Conservation (phyloP, 306 rosid genomes). For the Pterocarpus santalinus region DNA sequence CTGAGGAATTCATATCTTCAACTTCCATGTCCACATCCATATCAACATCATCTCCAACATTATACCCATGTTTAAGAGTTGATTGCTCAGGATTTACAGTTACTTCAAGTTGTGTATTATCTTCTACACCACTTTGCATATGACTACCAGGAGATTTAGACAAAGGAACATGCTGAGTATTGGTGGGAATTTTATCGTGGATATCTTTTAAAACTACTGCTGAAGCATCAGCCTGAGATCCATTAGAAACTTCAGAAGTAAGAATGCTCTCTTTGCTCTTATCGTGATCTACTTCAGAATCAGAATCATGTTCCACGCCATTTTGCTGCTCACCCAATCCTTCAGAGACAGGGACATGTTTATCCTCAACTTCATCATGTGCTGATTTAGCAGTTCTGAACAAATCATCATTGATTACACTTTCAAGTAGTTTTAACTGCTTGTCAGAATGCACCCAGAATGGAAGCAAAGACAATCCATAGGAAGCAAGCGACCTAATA, state of each 20-base stretch:
- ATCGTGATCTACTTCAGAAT: slow-evolving; percentile 51
- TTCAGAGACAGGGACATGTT: slow-evolving; percentile 45
- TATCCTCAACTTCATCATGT: slow-evolving; percentile 55
- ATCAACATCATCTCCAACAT: slow-evolving; percentile 79
- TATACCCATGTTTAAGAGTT: slow-evolving; percentile 49
- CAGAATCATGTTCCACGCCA: slow-evolving; percentile 49
- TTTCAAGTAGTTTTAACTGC: slow-evolving; percentile 75
- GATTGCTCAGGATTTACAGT: slow-evolving; percentile 54
- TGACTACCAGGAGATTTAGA: slow-evolving; percentile 46
- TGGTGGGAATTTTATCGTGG: slow-evolving; percentile 34
- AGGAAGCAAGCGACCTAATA: slow-evolving; percentile 70
- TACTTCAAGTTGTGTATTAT: slow-evolving; percentile 55
- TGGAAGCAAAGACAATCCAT: slow-evolving; percentile 78
- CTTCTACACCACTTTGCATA: slow-evolving; percentile 43
- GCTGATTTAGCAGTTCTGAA: slow-evolving; percentile 50
- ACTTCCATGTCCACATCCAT: slow-evolving; percentile 99
- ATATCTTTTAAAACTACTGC: slow-evolving; percentile 32
- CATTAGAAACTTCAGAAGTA: slow-evolving; percentile 51
- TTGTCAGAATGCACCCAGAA: slow-evolving; percentile 89
- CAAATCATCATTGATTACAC: slow-evolving; percentile 62
- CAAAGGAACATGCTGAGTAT: slow-evolving; percentile 52
- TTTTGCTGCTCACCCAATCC: slow-evolving; percentile 46
- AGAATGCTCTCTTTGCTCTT: slow-evolving; percentile 43
- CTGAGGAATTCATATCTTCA: slow-evolving; percentile 71
- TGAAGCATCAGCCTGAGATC: slow-evolving; percentile 50